phyloP scores from a whole-genome alignment of 495 filamentous ascomycete species.

The Podospora pseudopauciseta region DNA sequence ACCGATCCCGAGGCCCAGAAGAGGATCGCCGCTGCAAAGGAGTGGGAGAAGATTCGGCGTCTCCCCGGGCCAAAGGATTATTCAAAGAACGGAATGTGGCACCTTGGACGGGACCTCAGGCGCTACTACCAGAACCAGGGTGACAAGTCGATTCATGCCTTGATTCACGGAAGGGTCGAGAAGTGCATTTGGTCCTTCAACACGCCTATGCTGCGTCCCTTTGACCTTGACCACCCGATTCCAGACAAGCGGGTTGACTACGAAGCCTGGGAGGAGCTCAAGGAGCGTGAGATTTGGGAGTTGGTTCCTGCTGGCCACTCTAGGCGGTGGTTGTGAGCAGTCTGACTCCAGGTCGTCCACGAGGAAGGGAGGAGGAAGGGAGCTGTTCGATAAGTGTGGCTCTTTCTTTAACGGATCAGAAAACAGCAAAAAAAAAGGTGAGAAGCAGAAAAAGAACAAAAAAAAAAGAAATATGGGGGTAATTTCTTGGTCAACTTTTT shows the following conservation, averaged over 20 bases:
- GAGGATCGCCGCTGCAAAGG: not conserved
- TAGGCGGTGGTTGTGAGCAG: too few relatives aligned
- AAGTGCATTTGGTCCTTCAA: not conserved
- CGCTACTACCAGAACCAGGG: not conserved
- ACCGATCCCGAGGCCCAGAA: not conserved
- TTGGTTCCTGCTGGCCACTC: too few relatives aligned
- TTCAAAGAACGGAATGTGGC: not conserved
- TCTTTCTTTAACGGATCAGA: too few relatives aligned
- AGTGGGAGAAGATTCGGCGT: not conserved
- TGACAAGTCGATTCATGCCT: not conserved
- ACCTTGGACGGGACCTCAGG: not conserved
- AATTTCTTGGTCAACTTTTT: too few relatives aligned
- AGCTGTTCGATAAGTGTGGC: too few relatives aligned
- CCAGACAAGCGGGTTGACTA: not conserved
- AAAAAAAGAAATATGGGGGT: too few relatives aligned
- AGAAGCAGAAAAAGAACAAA: too few relatives aligned
- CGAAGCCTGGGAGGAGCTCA: not conserved
- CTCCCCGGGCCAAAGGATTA: not conserved
- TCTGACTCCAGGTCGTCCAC: too few relatives aligned
- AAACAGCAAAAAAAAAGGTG: too few relatives aligned
- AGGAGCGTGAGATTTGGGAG: too few relatives aligned
- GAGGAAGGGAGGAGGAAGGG: too few relatives aligned
- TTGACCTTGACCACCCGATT: slow-evolving; percentile 10
- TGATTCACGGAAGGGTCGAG: not conserved
- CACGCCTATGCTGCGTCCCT: slow-evolving; percentile 1